These are phyloP conservation scores for Carex kokanica DNA, from an alignment of 176 grass and related monocot species.

Conservation along the genomic window DNA sequence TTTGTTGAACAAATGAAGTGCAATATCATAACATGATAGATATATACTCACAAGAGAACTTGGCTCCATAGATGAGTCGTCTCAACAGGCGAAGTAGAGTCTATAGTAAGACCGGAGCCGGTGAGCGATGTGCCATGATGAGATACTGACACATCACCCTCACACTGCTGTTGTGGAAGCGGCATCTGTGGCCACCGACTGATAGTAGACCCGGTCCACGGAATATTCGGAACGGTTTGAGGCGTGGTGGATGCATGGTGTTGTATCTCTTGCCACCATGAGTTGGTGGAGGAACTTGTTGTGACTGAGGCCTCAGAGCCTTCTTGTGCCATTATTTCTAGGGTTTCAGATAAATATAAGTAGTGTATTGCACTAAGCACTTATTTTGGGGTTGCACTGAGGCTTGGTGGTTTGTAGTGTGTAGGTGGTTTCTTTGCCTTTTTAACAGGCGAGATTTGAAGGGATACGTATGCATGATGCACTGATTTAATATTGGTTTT, in stretches of 20 bases:
- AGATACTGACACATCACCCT: constrained; percentile 42
- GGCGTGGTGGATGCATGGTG: constrained; percentile 29
- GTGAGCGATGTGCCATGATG: constrained; percentile 52
- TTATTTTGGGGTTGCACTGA: not conserved
- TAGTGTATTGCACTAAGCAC: not conserved
- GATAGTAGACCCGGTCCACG: constrained; percentile 16
- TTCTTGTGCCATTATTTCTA: constrained; percentile 68
- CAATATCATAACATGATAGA: not conserved
- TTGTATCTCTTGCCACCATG: constrained; percentile 63
- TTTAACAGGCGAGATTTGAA: constrained; percentile 13
- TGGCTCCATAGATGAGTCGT: constrained; percentile 90
- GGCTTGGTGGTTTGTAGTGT: constrained; percentile 17
- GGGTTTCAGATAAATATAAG: constrained; percentile 13
- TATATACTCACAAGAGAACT: constrained; percentile 65
- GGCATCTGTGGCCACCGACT: constrained; percentile 36
- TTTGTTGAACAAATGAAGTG: not conserved
- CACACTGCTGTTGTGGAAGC: not conserved
- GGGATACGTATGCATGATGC: constrained; percentile 23
- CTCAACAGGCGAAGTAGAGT: constrained; percentile 35
- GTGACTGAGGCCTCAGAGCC: constrained; percentile 67
- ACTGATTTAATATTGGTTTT: constrained; percentile 4
- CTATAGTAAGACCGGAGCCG: constrained; percentile 15
- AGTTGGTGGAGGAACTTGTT: constrained; percentile 41
- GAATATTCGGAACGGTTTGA: not conserved
- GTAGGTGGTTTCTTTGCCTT: constrained; percentile 25